Evolutionary conservation across 129 eudicot genomes (phyloP).

Genomic region (Apium graveolens): DNA sequence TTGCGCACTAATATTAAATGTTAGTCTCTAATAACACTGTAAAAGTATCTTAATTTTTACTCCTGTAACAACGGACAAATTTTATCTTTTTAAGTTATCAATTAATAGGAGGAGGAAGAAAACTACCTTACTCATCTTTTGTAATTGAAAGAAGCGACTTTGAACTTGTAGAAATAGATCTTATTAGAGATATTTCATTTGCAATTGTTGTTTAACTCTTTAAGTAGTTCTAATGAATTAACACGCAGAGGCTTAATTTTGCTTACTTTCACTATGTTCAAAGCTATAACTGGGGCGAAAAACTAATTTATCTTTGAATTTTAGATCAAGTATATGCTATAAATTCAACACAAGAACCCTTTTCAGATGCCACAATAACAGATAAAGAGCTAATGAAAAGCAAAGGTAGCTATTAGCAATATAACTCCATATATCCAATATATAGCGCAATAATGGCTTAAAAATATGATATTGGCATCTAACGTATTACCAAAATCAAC

Average conservation of each 20-base stretch:
- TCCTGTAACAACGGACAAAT: neutral
- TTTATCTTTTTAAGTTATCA: neutral
- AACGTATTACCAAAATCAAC: slow-evolving; percentile 75
- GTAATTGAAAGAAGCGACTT: neutral
- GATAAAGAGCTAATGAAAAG: neutral
- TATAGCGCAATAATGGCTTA: neutral
- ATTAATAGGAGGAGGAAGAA: neutral
- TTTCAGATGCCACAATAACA: neutral
- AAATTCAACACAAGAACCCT: neutral
- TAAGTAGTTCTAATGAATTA: neutral
- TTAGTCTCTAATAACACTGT: neutral
- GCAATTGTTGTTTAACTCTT: neutral
- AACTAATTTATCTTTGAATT: neutral
- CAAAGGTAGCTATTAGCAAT: neutral
- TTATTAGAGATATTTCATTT: neutral
- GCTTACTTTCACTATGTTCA: neutral
- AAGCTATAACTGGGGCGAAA: neutral
- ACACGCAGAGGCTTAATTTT: neutral
- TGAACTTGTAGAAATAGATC: neutral
- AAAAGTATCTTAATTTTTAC: neutral
- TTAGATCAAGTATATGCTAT: neutral
- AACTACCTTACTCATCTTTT: too few relatives aligned
- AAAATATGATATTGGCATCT: neutral
- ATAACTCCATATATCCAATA: neutral
- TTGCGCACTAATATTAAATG: neutral